Evolutionary conservation across 495 filamentous ascomycete genomes (phyloP), one percentile per base, ranked within the genome.

Genomic region (Penicillium psychrofluorescens): DNA sequence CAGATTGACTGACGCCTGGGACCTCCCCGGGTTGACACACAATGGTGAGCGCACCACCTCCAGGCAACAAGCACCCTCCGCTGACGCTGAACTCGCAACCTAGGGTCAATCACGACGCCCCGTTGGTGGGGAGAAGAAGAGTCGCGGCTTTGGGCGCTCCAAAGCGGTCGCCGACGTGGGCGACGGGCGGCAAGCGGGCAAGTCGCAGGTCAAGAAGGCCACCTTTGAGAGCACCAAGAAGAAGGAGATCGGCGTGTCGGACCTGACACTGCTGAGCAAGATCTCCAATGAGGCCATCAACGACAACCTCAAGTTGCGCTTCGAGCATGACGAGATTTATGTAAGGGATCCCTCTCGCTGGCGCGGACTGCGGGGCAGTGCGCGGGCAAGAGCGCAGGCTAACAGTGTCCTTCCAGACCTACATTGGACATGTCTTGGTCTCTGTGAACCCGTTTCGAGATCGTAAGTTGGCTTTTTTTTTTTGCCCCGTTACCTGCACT

Each of bases 261-360:
- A 99, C 75, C 76, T 99, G 53, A 99, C 94, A 6, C 74, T 99
- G 48, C 85, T 99, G 54, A 95, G 88, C 70, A 96, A 97, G 70
- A 92, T 99, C 48, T 92, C 90, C 47, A 95, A 97, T 61, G 94
- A 99, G 63, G 90, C 90, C 12, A 99, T 99, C 72, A 99, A 99
- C 67, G 91, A 96, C 44, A 99, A 99, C 65, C 59, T 99, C 65
- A 94, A 95, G 72, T 88, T 95, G 64, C 83, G 94, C 34, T 99
- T 99, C 63, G 86, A 96, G 56, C 88, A 90, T 75, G 81, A 72
- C 50, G 90, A 97, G 70, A 99, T 99, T 62, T 99, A 99, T 71
- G 84, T 88, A 73, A 66, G 84, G 67, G 43, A 44, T 43, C 38
- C 7, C 43, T 32, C 13, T 39, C 43, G 27, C 46, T 39, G 22